These are phyloP conservation scores for Sordariomycetes sp. DNA, from an alignment of 2,329 filamentous ascomycete species.

Conservation along the genomic window DNA sequence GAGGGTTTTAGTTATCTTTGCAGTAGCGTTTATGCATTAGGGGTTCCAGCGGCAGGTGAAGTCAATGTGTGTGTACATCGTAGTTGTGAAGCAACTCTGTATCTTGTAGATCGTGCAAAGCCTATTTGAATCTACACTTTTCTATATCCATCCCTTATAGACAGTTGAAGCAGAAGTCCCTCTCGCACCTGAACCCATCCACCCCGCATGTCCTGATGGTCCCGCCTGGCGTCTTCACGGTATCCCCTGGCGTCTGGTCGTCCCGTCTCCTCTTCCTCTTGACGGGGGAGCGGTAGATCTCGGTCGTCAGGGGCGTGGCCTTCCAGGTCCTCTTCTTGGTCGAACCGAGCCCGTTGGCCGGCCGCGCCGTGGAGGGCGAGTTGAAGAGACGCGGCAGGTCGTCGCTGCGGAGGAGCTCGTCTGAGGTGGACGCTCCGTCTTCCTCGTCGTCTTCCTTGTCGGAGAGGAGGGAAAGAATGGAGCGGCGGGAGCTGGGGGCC, in stretches of 20 bases:
- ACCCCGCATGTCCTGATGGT: conserved; percentile 42
- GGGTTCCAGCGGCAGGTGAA: too few relatives aligned
- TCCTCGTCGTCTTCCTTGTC: conserved; percentile 19
- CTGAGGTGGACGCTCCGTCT: too few relatives aligned
- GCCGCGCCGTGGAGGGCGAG: conserved; percentile 4
- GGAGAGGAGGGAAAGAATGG: conserved; percentile 33
- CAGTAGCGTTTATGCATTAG: too few relatives aligned
- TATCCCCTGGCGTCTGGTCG: conserved; percentile 9
- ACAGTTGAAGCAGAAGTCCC: conserved; percentile 53
- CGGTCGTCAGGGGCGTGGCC: conserved; percentile 13
- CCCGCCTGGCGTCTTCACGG: conserved; percentile 38
- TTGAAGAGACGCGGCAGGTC: conserved; percentile 12
- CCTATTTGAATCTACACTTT: too few relatives aligned
- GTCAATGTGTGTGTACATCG: too few relatives aligned
- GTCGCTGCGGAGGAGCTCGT: conserved; percentile 18
- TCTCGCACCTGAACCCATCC: conserved; percentile 44
- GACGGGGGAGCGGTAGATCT: conserved; percentile 15
- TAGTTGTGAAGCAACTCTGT: too few relatives aligned
- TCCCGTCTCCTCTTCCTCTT: conserved; percentile 11
- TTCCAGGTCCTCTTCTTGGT: conserved; percentile 17
- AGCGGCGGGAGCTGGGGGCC: conserved; percentile 19
- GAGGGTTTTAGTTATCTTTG: too few relatives aligned
- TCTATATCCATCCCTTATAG: too few relatives aligned
- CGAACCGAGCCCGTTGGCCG: background rate
- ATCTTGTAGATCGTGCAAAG: too few relatives aligned